These are phyloP conservation scores for Ballota nigra DNA, from an alignment of 257 asterid species.

Conservation along the genomic window DNA sequence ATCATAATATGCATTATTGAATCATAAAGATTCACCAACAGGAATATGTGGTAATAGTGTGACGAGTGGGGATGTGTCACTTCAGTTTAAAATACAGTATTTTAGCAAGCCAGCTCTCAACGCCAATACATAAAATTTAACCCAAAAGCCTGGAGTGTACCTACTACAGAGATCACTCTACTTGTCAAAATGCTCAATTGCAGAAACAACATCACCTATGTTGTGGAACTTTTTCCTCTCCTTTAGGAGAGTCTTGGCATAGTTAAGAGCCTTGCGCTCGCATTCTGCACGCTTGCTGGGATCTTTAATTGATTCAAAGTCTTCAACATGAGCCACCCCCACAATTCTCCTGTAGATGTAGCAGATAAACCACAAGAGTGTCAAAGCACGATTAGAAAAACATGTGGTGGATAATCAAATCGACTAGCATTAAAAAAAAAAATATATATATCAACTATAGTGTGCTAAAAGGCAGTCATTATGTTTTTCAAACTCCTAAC, in stretches of 20 bases:
- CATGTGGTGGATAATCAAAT: neutral
- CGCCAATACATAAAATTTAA: neutral
- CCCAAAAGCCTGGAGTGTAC: neutral
- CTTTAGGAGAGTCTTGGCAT: constrained; percentile 68
- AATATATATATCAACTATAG: too few relatives aligned
- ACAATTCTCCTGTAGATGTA: constrained; percentile 70
- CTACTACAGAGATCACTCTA: constrained; percentile 3
- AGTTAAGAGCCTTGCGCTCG: constrained; percentile 74
- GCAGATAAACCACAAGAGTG: constrained; percentile 14
- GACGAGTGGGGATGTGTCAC: neutral
- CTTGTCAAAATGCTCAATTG: constrained; percentile 43
- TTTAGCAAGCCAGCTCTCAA: neutral
- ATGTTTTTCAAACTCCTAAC: neutral
- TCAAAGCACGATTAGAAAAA: neutral
- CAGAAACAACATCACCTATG: constrained; percentile 68
- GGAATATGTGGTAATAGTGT: neutral
- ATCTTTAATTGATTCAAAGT: constrained; percentile 77
- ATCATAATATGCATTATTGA: neutral
- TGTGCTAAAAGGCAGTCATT: neutral
- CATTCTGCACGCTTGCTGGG: constrained; percentile 69
- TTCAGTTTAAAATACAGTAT: neutral
- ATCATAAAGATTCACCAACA: neutral
- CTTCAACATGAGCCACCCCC: constrained; percentile 97
- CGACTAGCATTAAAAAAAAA: neutral
- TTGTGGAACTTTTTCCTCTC: constrained; percentile 54